phyloP scores from a whole-genome alignment of 1,284 basidiomycete species.

The Schizopora paradoxa region DNA sequence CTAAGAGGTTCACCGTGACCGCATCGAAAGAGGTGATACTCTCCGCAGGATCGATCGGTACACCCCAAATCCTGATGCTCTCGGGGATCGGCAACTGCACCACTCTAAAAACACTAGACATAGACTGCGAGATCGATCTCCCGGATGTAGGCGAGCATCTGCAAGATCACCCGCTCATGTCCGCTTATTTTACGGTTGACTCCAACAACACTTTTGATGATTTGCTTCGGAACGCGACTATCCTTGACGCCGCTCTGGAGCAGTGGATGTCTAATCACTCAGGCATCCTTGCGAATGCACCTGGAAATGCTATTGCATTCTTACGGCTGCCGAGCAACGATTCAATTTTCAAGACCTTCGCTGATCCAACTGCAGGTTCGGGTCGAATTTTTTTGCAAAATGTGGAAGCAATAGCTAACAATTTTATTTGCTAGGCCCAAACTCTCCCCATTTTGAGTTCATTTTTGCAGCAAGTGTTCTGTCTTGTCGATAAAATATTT shows the following conservation, averaged over 20 bases:
- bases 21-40: slow-evolving; percentile 27
- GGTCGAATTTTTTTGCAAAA: neutral
- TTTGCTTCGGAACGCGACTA: slow-evolving; percentile 18
- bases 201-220: slow-evolving; percentile 20
- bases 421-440: slow-evolving; percentile 15
- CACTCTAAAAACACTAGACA: slow-evolving; percentile 17
- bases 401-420: no score
- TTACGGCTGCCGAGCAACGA: slow-evolving; percentile 19
- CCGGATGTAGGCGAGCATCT: slow-evolving; percentile 34
- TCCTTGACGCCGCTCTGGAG: slow-evolving; percentile 17
- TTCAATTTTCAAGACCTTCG: slow-evolving; percentile 13
- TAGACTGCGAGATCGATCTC: slow-evolving; percentile 21
- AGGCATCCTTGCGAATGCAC: slow-evolving; percentile 20
- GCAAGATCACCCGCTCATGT: slow-evolving; percentile 31
- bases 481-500: no score
- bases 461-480: slow-evolving; percentile 23
- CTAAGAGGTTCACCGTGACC: slow-evolving; percentile 17
- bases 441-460: slow-evolving; percentile 24
- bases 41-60: slow-evolving; percentile 23
- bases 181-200: slow-evolving; percentile 20
- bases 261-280: slow-evolving; percentile 19
- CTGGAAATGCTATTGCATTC: slow-evolving; percentile 20
- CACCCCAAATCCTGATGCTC: slow-evolving; percentile 25
- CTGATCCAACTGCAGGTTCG: slow-evolving; percentile 21
- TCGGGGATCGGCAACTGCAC: slow-evolving; percentile 24